Evolutionary conservation across 495 filamentous ascomycete species (phyloP).

Genomic region (Ramalina intermedia): DNA sequence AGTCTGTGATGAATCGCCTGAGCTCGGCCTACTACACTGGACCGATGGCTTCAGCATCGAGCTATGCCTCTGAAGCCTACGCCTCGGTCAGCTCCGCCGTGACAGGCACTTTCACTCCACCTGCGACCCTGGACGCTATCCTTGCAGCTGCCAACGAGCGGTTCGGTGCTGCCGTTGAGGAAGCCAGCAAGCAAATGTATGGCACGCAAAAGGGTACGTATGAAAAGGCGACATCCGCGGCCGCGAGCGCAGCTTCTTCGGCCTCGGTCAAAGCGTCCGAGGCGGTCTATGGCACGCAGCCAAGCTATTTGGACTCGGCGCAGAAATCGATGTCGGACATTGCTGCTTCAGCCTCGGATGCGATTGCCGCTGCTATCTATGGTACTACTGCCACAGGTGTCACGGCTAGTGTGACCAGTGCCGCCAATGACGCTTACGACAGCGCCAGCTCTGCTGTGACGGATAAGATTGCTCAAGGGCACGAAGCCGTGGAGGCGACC

Average conservation of each 20-base stretch:
- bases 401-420: conserved; percentile 23
- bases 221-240: conserved; percentile 39
- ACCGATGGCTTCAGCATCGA: conserved; percentile 40
- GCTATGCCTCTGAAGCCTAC: conserved; percentile 41
- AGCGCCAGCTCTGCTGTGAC: conserved; percentile 18
- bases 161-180: conserved; percentile 44
- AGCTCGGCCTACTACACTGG: conserved; percentile 47
- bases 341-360: conserved; percentile 32
- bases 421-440: conserved; percentile 20
- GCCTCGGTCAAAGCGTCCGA: conserved; percentile 34
- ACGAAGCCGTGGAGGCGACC: conserved; percentile 13
- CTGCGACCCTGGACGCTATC: conserved; percentile 43
- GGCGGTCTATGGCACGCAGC: conserved; percentile 41
- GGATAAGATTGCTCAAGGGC: conserved; percentile 23
- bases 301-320: conserved; percentile 33
- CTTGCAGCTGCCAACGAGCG: conserved; percentile 40
- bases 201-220: conserved; percentile 39
- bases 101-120: conserved; percentile 37
- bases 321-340: conserved; percentile 33
- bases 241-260: conserved; percentile 32
- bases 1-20: conserved; percentile 62
- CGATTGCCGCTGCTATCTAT: conserved; percentile 41
- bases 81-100: conserved; percentile 42
- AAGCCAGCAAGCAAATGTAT: conserved; percentile 44
- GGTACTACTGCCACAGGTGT: conserved; percentile 28